Conservation (phyloP, 2,329 filamentous ascomycete genomes). For the Fusarium irregulare region DNA sequence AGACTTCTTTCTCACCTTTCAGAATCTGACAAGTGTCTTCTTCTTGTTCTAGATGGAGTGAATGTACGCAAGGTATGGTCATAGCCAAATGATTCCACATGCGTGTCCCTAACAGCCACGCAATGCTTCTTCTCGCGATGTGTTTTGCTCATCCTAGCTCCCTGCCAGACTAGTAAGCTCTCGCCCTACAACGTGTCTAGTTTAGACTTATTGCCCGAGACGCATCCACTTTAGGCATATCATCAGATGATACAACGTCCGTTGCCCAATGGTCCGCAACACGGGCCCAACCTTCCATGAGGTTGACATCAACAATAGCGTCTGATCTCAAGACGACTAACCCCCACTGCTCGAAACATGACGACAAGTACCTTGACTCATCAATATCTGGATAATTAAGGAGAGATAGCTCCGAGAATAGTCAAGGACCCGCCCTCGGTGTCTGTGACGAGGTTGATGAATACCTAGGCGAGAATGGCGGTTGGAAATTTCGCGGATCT, state of each 20-base stretch:
- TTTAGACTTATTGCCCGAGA: constrained; percentile 7
- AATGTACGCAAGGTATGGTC: background rate
- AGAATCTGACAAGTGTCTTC: background rate
- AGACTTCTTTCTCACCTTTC: background rate
- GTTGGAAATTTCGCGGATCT: background rate
- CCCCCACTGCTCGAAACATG: constrained; percentile 6
- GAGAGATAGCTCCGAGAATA: constrained; percentile 6
- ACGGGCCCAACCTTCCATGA: background rate
- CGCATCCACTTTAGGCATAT: background rate
- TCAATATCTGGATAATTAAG: background rate
- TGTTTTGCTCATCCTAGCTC: background rate
- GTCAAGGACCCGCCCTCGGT: background rate
- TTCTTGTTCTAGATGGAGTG: background rate
- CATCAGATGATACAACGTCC: background rate
- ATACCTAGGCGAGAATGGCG: background rate
- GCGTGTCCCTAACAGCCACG: background rate
- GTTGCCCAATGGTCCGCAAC: constrained; percentile 9
- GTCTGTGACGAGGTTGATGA: background rate
- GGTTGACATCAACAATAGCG: background rate
- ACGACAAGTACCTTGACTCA: background rate
- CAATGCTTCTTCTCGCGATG: background rate
- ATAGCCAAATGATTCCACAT: background rate
- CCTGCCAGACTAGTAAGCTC: background rate
- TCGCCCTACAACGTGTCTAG: constrained; percentile 2
- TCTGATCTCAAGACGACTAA: background rate